Evolutionary conservation across 139 green algal species (phyloP).

Genomic region (Micractinium sp.): DNA sequence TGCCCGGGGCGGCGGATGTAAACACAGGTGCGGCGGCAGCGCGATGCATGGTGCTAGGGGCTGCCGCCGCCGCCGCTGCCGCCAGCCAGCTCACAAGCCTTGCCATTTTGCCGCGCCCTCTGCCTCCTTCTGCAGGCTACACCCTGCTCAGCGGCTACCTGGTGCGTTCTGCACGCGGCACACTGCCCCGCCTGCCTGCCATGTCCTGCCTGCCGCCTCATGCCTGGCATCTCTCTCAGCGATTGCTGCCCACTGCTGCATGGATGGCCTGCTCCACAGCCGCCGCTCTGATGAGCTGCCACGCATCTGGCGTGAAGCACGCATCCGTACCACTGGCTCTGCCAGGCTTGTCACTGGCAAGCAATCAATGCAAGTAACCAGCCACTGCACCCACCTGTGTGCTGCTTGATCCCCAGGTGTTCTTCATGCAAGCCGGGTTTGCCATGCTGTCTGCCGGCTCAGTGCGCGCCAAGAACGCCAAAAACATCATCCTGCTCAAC

Average conservation of each 20-base stretch:
- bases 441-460: conserved; percentile 83
- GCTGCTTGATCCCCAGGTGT: conserved; percentile 48
- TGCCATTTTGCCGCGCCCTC: background rate
- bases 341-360: too few species aligned
- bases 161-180: background rate
- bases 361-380: too few species aligned
- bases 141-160: conserved; percentile 14
- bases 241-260: too few species aligned
- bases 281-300: too few species aligned
- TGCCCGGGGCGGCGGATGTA: background rate
- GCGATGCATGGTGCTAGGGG: too few species aligned
- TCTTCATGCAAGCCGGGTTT: conserved; percentile 91
- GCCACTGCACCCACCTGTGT: too few species aligned
- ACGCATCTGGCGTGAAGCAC: too few species aligned
- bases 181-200: too few species aligned
- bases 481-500: conserved; percentile 94
- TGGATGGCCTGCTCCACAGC: too few species aligned
- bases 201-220: background rate
- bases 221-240: too few species aligned
- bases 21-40: background rate
- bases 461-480: conserved; percentile 83
- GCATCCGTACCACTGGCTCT: too few species aligned
- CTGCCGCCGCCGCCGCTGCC: background rate
- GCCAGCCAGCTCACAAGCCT: background rate
- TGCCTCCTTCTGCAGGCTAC: background rate